Conservation (phyloP, 306 rosid species). For the Castanopsis chinensis region DNA sequence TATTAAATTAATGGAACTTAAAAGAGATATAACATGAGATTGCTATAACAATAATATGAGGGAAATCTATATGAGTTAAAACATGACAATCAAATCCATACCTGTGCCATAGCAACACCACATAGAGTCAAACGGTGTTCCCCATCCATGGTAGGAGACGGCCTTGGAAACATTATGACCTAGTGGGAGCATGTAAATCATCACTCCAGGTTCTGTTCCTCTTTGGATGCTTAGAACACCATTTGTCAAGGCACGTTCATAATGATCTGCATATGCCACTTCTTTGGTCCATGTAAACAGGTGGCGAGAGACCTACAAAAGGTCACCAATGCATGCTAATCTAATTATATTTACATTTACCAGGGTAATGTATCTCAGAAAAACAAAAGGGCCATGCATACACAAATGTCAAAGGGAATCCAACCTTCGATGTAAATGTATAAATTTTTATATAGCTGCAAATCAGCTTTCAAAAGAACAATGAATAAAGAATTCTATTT, state of each 20-base stretch:
- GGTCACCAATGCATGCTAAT: neutral
- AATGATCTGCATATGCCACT: conserved; percentile 76
- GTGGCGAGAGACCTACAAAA: conserved; percentile 77
- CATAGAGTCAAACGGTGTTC: conserved; percentile 48
- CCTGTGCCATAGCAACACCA: conserved; percentile 99
- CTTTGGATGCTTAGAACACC: conserved; percentile 87
- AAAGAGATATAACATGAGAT: neutral
- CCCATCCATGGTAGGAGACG: conserved; percentile 60
- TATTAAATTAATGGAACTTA: neutral
- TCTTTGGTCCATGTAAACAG: conserved; percentile 89
- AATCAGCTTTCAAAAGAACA: too few species aligned
- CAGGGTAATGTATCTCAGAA: neutral
- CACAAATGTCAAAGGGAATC: neutral
- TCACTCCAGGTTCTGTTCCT: conserved; percentile 91
- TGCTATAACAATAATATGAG: neutral
- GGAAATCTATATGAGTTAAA: neutral
- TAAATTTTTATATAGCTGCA: neutral
- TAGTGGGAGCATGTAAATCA: conserved; percentile 89
- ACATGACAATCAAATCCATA: conserved; percentile 12
- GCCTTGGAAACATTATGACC: conserved; percentile 74
- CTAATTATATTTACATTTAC: neutral
- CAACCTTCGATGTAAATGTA: neutral
- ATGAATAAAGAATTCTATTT: conserved; percentile 1
- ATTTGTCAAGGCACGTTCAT: conserved; percentile 86
- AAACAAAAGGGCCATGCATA: neutral